A percentile compares a stretch with the other conserved stretches of the same genome.
phyloP scores from a whole-genome alignment of 2,329 filamentous ascomycete species.

The Colletotrichum tanaceti region DNA sequence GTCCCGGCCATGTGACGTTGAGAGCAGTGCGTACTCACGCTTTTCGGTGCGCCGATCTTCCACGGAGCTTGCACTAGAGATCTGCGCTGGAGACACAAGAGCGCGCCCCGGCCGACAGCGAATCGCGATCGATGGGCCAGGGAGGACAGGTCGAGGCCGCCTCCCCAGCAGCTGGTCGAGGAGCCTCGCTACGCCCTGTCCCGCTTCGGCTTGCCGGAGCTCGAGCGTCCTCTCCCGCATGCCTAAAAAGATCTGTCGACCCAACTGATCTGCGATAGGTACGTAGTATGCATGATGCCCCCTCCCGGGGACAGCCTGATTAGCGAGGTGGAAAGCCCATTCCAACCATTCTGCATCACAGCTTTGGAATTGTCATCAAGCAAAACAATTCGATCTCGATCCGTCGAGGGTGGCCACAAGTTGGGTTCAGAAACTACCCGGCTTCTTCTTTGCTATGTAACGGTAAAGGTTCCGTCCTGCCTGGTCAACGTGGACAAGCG shows the following conservation, averaged over 20 bases:
- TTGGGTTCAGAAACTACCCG: neutral
- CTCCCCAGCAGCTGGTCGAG: no score
- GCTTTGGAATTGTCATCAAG: neutral
- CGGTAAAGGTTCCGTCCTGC: neutral
- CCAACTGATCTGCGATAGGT: constrained; percentile 12
- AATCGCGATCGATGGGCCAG: constrained; percentile 12
- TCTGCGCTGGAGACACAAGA: constrained; percentile 10
- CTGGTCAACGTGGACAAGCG: neutral
- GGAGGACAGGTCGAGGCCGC: no score
- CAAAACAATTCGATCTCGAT: neutral
- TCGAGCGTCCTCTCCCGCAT: neutral
- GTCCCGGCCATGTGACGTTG: constrained; percentile 17
- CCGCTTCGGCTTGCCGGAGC: constrained; percentile 11
- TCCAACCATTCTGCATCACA: neutral
- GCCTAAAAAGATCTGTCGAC: constrained; percentile 17
- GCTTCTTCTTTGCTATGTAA: neutral
- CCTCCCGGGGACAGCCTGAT: neutral
- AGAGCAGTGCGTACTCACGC: constrained; percentile 10
- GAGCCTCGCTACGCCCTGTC: constrained; percentile 8
- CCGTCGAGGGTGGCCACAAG: neutral
- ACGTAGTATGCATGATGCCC: constrained; percentile 14
- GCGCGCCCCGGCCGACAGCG: constrained; percentile 8
- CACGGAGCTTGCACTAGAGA: constrained; percentile 29
- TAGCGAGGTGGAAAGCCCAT: neutral
- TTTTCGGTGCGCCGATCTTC: constrained; percentile 27